A percentile compares a stretch with the other conserved stretches of the same genome.
Conservation (phyloP, 192 early-diverging fungal species). For the Backusella psychrophila region DNA sequence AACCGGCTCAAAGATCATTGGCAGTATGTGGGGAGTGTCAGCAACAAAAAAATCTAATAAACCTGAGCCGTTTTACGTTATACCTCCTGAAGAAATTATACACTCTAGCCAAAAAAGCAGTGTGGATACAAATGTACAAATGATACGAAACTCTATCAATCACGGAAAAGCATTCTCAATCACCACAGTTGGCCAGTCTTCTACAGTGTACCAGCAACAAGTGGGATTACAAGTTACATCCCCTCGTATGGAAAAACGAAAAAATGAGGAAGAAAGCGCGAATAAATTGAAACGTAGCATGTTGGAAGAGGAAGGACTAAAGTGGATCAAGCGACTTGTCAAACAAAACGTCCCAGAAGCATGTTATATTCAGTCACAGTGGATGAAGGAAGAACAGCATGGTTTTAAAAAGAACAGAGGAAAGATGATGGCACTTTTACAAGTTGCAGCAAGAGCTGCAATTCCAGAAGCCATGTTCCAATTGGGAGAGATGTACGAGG, state of each 20-base stretch:
- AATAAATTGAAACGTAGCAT: slow-evolving; percentile 5
- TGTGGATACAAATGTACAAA: neutral
- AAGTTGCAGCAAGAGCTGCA: slow-evolving; percentile 61
- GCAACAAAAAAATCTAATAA: neutral
- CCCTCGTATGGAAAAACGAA: neutral
- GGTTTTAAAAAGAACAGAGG: slow-evolving; percentile 31
- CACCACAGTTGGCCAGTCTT: neutral
- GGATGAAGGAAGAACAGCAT: slow-evolving; percentile 60
- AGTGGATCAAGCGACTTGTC: slow-evolving; percentile 66
- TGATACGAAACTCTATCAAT: neutral
- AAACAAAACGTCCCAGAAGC: slow-evolving; percentile 69
- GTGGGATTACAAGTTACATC: neutral
- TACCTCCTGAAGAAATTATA: neutral
- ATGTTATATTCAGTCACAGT: slow-evolving; percentile 68
- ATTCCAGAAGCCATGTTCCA: slow-evolving; percentile 61
- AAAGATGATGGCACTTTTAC: slow-evolving; percentile 37
- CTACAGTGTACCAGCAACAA: neutral
- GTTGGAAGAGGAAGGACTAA: slow-evolving; percentile 56
- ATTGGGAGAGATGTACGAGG: slow-evolving; percentile 34
- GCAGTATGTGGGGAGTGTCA: slow-evolving; percentile 4
- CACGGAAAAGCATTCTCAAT: neutral
- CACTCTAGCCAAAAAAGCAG: neutral
- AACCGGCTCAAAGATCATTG: neutral
- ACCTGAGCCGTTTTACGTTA: slow-evolving; percentile 4
- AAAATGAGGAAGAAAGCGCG: neutral